Evolutionary conservation across 805 yeast genomes (phyloP), one percentile per base, ranked within the genome.

Genomic region (Saccharomycopsis vini): DNA sequence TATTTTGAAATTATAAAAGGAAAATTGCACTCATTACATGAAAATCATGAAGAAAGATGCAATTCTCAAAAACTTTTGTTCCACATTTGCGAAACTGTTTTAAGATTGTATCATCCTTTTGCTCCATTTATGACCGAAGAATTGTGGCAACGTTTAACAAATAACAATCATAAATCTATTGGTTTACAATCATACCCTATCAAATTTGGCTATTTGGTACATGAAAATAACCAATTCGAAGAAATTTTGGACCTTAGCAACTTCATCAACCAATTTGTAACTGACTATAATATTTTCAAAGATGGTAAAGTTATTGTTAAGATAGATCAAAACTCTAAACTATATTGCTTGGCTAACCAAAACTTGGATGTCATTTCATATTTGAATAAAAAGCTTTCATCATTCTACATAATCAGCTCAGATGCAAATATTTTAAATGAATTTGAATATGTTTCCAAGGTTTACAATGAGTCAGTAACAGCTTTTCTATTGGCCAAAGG

Each of bases 121-220:
- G 92, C 92, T 97, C 98, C 98, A 34, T 92, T 77, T 62, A 69
- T 90, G 54, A 81, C 97, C 36, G 98, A 90, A 67, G 98, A 90
- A 71, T 77, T 90, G 85, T 90, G 96, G 96, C 98, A 90, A 71
- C 85, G 97, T 66, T 69, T 92, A 57, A 97, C 97, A 54, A 81
- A 82, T 57, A 79, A 95, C 60, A 72, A 75, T 5, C 67, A 78
- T 43, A 95, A 82, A 56, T 65, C 66, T 20, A 69, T 43, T 73
- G 95, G 18, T 9, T 13, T 18, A 5, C 29, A 42, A 31, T 9
- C 21, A 1, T 46, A 26, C 28, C 49, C 49, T 13, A 30, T 23
- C 3, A 15, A 19, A 4, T 7, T 10, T 22, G 36, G 23, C 29
- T 12, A 16, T 16, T 4, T 12, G 3, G 16, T 12, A 3, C 15